phyloP scores from a whole-genome alignment of 805 yeast species.

The Phaffomyces thermotolerans region DNA sequence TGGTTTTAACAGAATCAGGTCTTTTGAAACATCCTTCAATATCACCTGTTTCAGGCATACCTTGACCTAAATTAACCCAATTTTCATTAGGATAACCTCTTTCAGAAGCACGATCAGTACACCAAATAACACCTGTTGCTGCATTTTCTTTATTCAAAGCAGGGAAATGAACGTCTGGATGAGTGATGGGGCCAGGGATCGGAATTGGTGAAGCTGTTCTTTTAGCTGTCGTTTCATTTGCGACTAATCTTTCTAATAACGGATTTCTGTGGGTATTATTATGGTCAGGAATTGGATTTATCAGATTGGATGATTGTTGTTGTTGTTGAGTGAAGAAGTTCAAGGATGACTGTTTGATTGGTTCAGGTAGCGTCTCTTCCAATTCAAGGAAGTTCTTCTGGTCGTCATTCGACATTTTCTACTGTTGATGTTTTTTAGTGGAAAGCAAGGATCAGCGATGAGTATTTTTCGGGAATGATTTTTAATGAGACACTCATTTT shows the following conservation, averaged over 20 bases:
- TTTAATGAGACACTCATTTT: too few relatives aligned
- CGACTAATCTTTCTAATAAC: slow-evolving; percentile 1
- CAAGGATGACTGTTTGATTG: slow-evolving; percentile 21
- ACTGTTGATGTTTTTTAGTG: too few relatives aligned
- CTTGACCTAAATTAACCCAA: slow-evolving; percentile 60
- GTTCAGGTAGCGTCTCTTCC: slow-evolving; percentile 22
- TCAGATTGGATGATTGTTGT: background rate
- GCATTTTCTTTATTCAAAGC: slow-evolving; percentile 53
- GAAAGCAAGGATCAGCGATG: too few relatives aligned
- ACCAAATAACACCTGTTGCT: slow-evolving; percentile 60
- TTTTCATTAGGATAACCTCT: slow-evolving; percentile 37
- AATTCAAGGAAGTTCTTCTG: slow-evolving; percentile 16
- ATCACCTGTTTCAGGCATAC: slow-evolving; percentile 59
- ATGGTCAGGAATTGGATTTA: slow-evolving; percentile 9
- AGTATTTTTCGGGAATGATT: too few relatives aligned
- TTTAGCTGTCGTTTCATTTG: slow-evolving; percentile 1
- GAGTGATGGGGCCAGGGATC: slow-evolving; percentile 38
- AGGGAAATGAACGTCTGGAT: slow-evolving; percentile 42
- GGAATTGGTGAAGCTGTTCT: slow-evolving; percentile 39
- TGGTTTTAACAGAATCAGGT: slow-evolving; percentile 40
- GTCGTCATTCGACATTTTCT: too few relatives aligned
- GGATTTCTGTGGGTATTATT: background rate
- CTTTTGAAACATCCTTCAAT: slow-evolving; percentile 51
- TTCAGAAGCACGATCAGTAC: slow-evolving; percentile 52
- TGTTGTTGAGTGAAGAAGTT: slow-evolving; percentile 13